Percentiles rank a stretch among this genome's conserved stretches.
Conservation (phyloP, 176 grass and related monocot genomes). For the Ensete glaucum region DNA sequence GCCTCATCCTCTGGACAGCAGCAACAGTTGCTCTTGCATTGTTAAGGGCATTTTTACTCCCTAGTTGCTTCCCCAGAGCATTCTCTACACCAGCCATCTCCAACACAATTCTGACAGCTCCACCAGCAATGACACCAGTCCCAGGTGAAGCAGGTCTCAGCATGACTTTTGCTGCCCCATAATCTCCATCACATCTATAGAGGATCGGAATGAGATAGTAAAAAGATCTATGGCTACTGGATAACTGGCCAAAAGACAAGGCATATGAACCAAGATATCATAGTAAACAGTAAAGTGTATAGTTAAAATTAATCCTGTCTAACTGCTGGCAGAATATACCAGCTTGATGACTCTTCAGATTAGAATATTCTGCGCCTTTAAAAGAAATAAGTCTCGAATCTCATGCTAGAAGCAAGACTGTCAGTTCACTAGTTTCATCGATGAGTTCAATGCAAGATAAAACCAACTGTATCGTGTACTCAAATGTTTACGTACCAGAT, state of each 20-base stretch:
- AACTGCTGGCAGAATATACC: no score
- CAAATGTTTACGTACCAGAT: no score
- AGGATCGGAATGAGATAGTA: not conserved
- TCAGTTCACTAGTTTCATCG: no score
- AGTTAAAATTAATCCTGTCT: no score
- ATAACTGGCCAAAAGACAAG: not conserved
- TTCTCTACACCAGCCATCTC: slow-evolving; percentile 87
- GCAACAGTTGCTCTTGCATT: slow-evolving; percentile 79
- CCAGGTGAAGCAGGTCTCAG: slow-evolving; percentile 84
- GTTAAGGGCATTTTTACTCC: slow-evolving; percentile 74
- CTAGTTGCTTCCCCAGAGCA: slow-evolving; percentile 80
- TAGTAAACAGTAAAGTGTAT: not conserved
- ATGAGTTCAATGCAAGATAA: no score
- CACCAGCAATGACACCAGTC: slow-evolving; percentile 75
- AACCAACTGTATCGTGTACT: no score
- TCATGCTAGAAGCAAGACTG: no score
- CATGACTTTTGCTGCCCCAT: slow-evolving; percentile 76
- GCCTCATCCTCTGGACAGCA: slow-evolving; percentile 70
- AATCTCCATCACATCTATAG: slow-evolving; percentile 65
- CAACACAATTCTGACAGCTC: slow-evolving; percentile 63
- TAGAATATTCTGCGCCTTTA: no score
- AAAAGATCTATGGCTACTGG: slow-evolving; percentile 9
- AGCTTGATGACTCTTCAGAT: no score
- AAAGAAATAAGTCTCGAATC: no score
- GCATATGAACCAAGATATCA: not conserved